Evolutionary conservation across 768 basidiomycete genomes (phyloP).

Genomic region (Phaffia tasmanica): DNA sequence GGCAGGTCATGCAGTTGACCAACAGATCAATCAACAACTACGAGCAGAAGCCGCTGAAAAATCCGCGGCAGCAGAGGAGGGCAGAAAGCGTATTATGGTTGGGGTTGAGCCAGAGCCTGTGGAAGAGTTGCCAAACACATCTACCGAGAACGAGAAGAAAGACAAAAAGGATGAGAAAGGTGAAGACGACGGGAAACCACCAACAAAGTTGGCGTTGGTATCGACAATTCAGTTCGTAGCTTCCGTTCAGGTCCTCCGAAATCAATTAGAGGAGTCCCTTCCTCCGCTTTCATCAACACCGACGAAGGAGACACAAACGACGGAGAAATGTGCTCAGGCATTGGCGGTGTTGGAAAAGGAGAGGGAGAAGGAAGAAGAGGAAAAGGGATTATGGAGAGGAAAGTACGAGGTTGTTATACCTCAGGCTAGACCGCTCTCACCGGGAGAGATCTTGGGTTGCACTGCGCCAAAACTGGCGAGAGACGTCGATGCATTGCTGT

Average conservation of each 20-base stretch:
- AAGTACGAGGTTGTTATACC: slow-evolving; percentile 53
- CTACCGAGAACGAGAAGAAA: background rate
- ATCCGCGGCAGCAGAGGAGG: background rate
- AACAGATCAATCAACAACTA: background rate
- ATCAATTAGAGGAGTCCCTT: slow-evolving; percentile 49
- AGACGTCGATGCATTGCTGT: slow-evolving; percentile 86
- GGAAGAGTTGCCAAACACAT: background rate
- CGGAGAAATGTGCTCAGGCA: slow-evolving; percentile 18
- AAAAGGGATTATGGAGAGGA: slow-evolving; percentile 38
- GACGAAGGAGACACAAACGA: slow-evolving; percentile 19
- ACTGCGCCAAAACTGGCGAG: slow-evolving; percentile 66
- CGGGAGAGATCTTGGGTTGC: slow-evolving; percentile 93
- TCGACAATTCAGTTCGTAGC: slow-evolving; percentile 98
- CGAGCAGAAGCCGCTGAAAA: background rate
- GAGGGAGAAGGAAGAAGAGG: slow-evolving; percentile 26
- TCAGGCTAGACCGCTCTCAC: slow-evolving; percentile 79
- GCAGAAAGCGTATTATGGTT: background rate
- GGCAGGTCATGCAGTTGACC: background rate
- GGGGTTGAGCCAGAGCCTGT: too few species aligned
- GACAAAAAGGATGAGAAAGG: background rate
- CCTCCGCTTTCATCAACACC: slow-evolving; percentile 26
- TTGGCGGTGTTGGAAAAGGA: slow-evolving; percentile 17
- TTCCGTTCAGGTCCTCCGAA: slow-evolving; percentile 74
- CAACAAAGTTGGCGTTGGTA: slow-evolving; percentile 74
- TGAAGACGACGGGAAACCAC: slow-evolving; percentile 12